phyloP scores from a whole-genome alignment of 768 basidiomycete species.

The Lanmaoa rubissima region DNA sequence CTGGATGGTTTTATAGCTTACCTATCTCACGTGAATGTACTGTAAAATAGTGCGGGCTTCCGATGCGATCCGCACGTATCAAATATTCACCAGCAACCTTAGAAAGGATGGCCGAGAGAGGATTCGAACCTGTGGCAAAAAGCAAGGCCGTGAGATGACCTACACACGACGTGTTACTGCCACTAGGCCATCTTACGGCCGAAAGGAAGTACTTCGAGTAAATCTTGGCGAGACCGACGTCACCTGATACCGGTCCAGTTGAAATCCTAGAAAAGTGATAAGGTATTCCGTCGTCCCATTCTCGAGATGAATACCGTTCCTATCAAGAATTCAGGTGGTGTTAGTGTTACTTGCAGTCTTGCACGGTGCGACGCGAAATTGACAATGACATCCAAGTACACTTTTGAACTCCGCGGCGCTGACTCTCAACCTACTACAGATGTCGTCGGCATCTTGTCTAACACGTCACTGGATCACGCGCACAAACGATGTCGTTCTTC shows the following conservation, averaged over 20 bases:
- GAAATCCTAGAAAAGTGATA: neutral
- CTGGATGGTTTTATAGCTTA: neutral
- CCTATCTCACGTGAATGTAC: neutral
- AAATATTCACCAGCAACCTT: neutral
- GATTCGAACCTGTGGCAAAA: slow-evolving; percentile 7
- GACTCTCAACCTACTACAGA: neutral
- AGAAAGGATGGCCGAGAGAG: neutral
- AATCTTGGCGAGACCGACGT: neutral
- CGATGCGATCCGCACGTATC: neutral
- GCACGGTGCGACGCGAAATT: neutral
- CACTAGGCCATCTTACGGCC: slow-evolving; percentile 7
- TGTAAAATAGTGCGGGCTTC: neutral
- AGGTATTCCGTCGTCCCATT: neutral
- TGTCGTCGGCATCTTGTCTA: neutral
- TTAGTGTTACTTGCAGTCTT: neutral
- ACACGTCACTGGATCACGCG: neutral
- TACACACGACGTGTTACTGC: neutral
- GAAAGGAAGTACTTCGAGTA: neutral
- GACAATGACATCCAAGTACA: neutral
- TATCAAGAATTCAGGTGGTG: neutral
- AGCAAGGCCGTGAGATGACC: neutral
- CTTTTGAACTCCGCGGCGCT: slow-evolving; percentile 18
- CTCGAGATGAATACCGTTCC: neutral
- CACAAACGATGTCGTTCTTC: slow-evolving; percentile 44
- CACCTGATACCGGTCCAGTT: no score